Evolutionary conservation across 305 asterid species (phyloP).

Genomic region (Solanum chacoense): DNA sequence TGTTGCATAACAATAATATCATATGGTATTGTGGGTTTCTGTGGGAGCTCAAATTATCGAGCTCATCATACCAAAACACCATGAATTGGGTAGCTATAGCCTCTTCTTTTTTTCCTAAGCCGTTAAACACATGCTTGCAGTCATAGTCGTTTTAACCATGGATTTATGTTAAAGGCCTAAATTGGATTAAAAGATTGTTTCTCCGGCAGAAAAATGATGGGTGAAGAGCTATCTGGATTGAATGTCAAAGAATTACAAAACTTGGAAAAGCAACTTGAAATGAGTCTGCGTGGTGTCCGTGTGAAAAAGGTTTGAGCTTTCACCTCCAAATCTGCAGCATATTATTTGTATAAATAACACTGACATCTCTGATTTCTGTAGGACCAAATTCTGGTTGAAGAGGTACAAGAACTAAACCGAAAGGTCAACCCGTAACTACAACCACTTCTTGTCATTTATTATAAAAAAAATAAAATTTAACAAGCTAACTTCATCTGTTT

Average conservation of each 20-base stretch:
- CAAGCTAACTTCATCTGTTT: constrained; percentile 15
- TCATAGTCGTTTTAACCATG: not conserved
- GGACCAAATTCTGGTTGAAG: constrained; percentile 47
- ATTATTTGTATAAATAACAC: not conserved
- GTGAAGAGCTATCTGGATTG: constrained; percentile 59
- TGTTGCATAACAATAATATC: no score
- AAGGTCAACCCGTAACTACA: constrained; percentile 29
- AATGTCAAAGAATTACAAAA: constrained; percentile 43
- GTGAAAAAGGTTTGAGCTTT: constrained; percentile 40
- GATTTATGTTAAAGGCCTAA: not conserved
- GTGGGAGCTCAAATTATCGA: no score
- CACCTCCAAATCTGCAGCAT: not conserved
- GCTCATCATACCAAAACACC: no score
- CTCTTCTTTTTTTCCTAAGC: not conserved
- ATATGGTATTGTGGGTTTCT: no score
- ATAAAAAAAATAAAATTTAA: not conserved
- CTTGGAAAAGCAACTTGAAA: constrained; percentile 59
- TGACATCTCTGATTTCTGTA: constrained; percentile 18
- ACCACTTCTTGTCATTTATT: not conserved
- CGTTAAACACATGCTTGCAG: not conserved
- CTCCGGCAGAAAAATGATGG: constrained; percentile 45
- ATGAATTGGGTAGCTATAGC: no score
- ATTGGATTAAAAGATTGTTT: not conserved
- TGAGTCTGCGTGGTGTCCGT: constrained; percentile 44
- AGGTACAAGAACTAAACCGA: constrained; percentile 43